Conservation (phyloP, 2,329 filamentous ascomycete species). For the Trichoderma polysporum region DNA sequence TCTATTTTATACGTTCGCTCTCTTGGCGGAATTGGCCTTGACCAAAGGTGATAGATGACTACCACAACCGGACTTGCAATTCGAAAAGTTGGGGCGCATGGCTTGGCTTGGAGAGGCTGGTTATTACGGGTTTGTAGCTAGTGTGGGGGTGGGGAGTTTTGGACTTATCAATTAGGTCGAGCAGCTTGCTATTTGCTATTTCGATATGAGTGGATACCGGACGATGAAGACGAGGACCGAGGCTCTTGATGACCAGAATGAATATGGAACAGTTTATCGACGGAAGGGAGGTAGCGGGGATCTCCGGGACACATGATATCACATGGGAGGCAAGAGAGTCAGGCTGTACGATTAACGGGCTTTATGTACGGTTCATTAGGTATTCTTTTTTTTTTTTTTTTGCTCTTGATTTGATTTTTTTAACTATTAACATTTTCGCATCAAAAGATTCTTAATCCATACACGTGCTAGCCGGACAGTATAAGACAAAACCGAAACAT, state of each 20-base stretch:
- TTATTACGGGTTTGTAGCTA: background rate
- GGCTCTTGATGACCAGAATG: slow-evolving; percentile 15
- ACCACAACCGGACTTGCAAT: slow-evolving; percentile 11
- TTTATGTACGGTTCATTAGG: slow-evolving; percentile 15
- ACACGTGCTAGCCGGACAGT: slow-evolving; percentile 5
- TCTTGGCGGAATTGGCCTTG: slow-evolving; percentile 37
- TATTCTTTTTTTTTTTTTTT: slow-evolving; percentile 17
- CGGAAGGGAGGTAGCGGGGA: background rate
- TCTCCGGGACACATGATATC: slow-evolving; percentile 14
- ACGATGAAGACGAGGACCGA: background rate
- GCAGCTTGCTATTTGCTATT: slow-evolving; percentile 18
- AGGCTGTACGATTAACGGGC: slow-evolving; percentile 27
- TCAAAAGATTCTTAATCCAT: background rate
- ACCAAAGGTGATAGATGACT: slow-evolving; percentile 38
- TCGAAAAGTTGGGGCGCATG: slow-evolving; percentile 5
- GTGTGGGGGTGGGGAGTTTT: background rate
- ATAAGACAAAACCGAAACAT: background rate
- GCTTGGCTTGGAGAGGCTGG: background rate
- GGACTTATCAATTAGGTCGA: slow-evolving; percentile 1
- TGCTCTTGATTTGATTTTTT: background rate
- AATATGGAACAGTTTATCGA: background rate
- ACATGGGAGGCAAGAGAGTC: slow-evolving; percentile 14
- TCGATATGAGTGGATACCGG: slow-evolving; percentile 13
- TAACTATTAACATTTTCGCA: background rate
- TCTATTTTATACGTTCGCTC: slow-evolving; percentile 6